Conservation (phyloP, 495 filamentous ascomycete species). For the Xylaria palmicola region DNA sequence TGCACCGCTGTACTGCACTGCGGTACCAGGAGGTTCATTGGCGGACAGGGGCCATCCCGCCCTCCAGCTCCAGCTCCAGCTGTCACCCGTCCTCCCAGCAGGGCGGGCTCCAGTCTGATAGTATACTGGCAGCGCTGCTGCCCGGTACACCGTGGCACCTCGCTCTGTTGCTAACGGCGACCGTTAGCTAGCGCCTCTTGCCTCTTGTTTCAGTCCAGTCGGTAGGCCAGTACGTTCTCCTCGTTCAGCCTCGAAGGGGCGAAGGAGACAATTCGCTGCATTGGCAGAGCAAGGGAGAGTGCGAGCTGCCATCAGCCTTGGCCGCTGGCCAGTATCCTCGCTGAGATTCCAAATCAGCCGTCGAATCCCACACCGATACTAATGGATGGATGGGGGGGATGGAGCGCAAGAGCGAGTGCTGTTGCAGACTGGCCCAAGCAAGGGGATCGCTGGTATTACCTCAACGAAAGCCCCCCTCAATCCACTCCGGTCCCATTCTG, state of each 20-base stretch:
- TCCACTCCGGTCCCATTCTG: slow-evolving; percentile 8
- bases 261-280: not conserved
- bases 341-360: not conserved
- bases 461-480: slow-evolving; percentile 9
- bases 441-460: slow-evolving; percentile 16
- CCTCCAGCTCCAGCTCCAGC: slow-evolving; percentile 4
- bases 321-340: not conserved
- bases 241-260: not conserved
- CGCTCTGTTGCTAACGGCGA: not conserved
- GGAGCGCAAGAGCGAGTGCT: not conserved
- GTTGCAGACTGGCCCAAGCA: not conserved
- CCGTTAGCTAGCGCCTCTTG: slow-evolving; percentile 5
- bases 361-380: not conserved
- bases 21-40: slow-evolving; percentile 7
- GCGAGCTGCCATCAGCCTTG: not conserved
- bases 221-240: not conserved
- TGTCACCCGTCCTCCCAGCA: not conserved
- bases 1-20: not conserved
- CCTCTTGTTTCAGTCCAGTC: slow-evolving; percentile 6
- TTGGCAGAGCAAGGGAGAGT: not conserved
- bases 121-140: not conserved
- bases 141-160: not conserved
- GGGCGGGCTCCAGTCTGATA: not conserved
- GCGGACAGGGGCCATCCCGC: not conserved
- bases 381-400: too few relatives aligned